These are phyloP conservation scores for Elongisporangium anandrum DNA, from an alignment of 352 stramenopile genomes.

Conservation along the genomic window DNA sequence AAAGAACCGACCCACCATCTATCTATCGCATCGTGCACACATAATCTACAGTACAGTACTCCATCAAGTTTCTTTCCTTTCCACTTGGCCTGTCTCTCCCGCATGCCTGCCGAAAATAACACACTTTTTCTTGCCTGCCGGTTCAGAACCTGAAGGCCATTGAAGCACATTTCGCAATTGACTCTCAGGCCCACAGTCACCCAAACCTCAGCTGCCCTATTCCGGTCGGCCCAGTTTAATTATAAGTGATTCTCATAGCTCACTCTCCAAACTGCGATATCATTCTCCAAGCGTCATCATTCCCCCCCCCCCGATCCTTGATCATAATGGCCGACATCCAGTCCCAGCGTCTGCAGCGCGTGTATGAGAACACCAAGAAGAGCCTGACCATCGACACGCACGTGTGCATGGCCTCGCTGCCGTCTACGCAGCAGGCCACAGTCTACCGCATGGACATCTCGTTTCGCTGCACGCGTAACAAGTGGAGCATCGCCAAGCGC, in stretches of 20 bases:
- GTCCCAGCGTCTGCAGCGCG: constrained; percentile 59
- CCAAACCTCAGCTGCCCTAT: not conserved
- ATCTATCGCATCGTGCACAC: not conserved
- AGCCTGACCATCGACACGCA: constrained; percentile 82
- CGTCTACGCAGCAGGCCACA: constrained; percentile 33
- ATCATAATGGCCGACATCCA: constrained; percentile 61
- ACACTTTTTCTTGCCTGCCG: not conserved
- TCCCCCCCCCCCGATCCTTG: too few relatives aligned
- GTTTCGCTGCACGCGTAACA: constrained; percentile 79
- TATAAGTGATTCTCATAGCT: not conserved
- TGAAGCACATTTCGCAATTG: not conserved
- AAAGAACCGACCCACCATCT: not conserved
- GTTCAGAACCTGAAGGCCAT: not conserved
- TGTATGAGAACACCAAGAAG: constrained; percentile 73
- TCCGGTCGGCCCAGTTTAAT: not conserved
- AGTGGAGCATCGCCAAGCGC: constrained; percentile 84
- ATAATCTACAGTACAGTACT: not conserved
- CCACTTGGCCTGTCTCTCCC: not conserved
- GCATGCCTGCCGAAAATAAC: not conserved
- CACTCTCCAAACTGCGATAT: not conserved
- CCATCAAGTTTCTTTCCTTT: not conserved
- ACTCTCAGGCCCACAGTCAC: not conserved
- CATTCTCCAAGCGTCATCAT: not conserved
- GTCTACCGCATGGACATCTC: constrained; percentile 88
- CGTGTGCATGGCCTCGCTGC: constrained; percentile 34